Evolutionary conservation across 768 basidiomycete species (phyloP).

Genomic region (Suillus tomentosus): DNA sequence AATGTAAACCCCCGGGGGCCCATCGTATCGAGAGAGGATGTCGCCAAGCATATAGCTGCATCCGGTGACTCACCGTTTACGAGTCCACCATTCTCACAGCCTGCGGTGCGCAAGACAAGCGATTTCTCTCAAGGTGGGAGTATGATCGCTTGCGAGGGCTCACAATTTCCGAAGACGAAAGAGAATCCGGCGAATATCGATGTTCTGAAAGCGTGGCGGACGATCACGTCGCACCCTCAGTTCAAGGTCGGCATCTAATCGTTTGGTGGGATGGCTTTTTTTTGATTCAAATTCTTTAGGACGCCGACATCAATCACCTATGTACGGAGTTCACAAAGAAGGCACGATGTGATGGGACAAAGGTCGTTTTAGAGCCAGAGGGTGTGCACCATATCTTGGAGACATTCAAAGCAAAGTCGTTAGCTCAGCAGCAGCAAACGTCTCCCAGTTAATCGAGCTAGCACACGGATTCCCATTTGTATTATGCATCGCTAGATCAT

Average conservation of each 20-base stretch:
- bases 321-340: slow-evolving; percentile 81
- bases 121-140: slow-evolving; percentile 44
- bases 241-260: slow-evolving; percentile 60
- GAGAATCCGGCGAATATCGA: slow-evolving; percentile 76
- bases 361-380: slow-evolving; percentile 69
- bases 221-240: slow-evolving; percentile 70
- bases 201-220: slow-evolving; percentile 78
- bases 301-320: slow-evolving; percentile 75
- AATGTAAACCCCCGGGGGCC: slow-evolving; percentile 31
- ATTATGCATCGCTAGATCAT: slow-evolving; percentile 5
- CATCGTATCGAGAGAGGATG: slow-evolving; percentile 46
- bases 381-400: slow-evolving; percentile 47
- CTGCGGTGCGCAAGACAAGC: slow-evolving; percentile 42
- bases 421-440: slow-evolving; percentile 14
- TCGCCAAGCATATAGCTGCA: slow-evolving; percentile 49
- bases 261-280: background rate
- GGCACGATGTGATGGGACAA: slow-evolving; percentile 82
- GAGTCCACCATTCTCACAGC: slow-evolving; percentile 28
- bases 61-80: slow-evolving; percentile 65
- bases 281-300: slow-evolving; percentile 40
- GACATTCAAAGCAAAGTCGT: slow-evolving; percentile 35
- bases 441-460: slow-evolving; percentile 1
- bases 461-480: slow-evolving; percentile 7
- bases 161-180: slow-evolving; percentile 67
- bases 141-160: slow-evolving; percentile 66